phyloP scores from a whole-genome alignment of 768 basidiomycete genomes.

The Clavaria fumosa region DNA sequence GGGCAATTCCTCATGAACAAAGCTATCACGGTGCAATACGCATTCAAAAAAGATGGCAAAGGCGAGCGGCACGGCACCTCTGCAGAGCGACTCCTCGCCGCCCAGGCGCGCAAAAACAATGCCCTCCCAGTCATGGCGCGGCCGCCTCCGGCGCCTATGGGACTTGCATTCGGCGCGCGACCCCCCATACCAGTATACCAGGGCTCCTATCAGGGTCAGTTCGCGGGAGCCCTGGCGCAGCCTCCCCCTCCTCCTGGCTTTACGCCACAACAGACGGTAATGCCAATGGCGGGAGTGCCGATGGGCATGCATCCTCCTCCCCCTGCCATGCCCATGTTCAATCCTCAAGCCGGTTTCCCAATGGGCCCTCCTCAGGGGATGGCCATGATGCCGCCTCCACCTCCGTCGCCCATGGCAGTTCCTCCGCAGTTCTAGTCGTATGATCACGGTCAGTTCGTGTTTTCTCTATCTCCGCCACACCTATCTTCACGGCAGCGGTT shows the following conservation, averaged over 20 bases:
- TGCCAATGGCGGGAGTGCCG: slow-evolving; percentile 23
- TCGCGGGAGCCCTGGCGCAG: slow-evolving; percentile 74
- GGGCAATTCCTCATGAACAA: slow-evolving; percentile 98
- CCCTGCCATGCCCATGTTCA: slow-evolving; percentile 18
- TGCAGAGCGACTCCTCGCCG: slow-evolving; percentile 87
- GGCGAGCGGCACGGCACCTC: slow-evolving; percentile 94
- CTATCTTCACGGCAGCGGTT: slow-evolving; percentile 2
- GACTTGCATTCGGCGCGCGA: slow-evolving; percentile 50
- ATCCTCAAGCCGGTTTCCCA: slow-evolving; percentile 9
- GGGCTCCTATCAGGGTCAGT: slow-evolving; percentile 81
- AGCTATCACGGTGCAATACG: slow-evolving; percentile 92
- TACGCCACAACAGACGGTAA: slow-evolving; percentile 52
- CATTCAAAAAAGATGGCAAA: slow-evolving; percentile 98
- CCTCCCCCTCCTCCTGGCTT: slow-evolving; percentile 75
- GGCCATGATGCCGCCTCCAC: slow-evolving; percentile 13
- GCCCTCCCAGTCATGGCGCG: slow-evolving; percentile 66
- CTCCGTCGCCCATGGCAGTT: too few species aligned
- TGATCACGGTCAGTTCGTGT: slow-evolving; percentile 37
- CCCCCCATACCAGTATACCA: slow-evolving; percentile 58
- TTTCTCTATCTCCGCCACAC: background rate
- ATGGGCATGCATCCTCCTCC: slow-evolving; percentile 20
- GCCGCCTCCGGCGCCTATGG: slow-evolving; percentile 61
- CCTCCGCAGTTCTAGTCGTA: too few species aligned
- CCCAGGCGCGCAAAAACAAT: slow-evolving; percentile 92
- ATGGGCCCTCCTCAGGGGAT: slow-evolving; percentile 17